Evolutionary conservation across 352 stramenopile species (phyloP).

Genomic region (Stramenopiles sp.): DNA sequence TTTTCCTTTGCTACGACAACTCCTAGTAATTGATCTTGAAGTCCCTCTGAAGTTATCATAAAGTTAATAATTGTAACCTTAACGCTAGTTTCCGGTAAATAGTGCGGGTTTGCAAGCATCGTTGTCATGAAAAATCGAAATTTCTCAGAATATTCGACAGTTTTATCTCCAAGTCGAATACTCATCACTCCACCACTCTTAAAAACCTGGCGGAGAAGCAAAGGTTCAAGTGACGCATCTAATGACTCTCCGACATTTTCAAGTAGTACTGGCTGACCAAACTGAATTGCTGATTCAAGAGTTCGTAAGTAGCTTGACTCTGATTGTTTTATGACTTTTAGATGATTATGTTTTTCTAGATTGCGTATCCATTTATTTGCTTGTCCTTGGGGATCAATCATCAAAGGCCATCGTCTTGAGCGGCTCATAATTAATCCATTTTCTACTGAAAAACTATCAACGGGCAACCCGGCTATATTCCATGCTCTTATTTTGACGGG

Average conservation of each 20-base stretch:
- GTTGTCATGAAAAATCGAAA: slow-evolving; percentile 76
- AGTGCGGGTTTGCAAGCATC: slow-evolving; percentile 73
- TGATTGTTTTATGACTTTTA: slow-evolving; percentile 71
- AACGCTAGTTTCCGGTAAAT: slow-evolving; percentile 62
- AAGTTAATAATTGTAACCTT: slow-evolving; percentile 89
- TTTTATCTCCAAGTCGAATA: slow-evolving; percentile 66
- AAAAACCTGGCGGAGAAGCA: slow-evolving; percentile 69
- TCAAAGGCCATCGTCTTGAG: slow-evolving; percentile 74
- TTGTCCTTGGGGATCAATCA: slow-evolving; percentile 85
- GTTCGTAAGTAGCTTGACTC: slow-evolving; percentile 60
- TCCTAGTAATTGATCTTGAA: slow-evolving; percentile 85
- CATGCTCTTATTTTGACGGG: slow-evolving; percentile 63
- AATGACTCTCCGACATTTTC: slow-evolving; percentile 68
- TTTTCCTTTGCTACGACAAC: slow-evolving; percentile 80
- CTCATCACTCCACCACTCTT: slow-evolving; percentile 71
- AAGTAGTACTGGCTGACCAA: slow-evolving; percentile 66
- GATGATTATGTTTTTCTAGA: slow-evolving; percentile 65
- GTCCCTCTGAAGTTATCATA: slow-evolving; percentile 74
- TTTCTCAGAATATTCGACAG: slow-evolving; percentile 65
- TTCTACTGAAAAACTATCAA: slow-evolving; percentile 78
- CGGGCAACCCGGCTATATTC: slow-evolving; percentile 80
- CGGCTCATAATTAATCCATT: slow-evolving; percentile 79
- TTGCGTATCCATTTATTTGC: slow-evolving; percentile 83
- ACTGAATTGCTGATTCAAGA: slow-evolving; percentile 64
- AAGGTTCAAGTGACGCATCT: slow-evolving; percentile 61